A percentile compares a stretch with the other conserved stretches of the same genome.
phyloP scores from a whole-genome alignment of 2,329 filamentous ascomycete species.

The Magnaporthiopsis rhizophila region DNA sequence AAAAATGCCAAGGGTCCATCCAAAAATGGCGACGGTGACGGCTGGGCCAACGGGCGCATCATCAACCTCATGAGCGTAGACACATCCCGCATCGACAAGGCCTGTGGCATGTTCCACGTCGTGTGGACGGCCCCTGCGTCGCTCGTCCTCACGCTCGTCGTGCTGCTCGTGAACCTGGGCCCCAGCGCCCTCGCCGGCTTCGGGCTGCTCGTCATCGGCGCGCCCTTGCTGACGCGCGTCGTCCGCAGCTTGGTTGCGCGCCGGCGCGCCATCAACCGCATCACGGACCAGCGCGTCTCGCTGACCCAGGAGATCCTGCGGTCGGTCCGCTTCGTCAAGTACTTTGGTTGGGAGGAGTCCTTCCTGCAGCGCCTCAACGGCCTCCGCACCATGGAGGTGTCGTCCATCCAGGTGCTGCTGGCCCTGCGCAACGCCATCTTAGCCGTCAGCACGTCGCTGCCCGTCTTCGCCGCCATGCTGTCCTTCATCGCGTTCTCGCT shows the following conservation, averaged over 20 bases:
- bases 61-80: constrained; percentile 94
- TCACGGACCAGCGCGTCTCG: constrained; percentile 86
- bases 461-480: constrained; percentile 91
- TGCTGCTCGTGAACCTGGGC: constrained; percentile 78
- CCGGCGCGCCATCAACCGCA: constrained; percentile 76
- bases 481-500: constrained; percentile 78
- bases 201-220: constrained; percentile 66
- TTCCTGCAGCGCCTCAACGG: constrained; percentile 70
- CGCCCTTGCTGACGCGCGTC: constrained; percentile 69
- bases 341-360: constrained; percentile 87
- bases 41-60: constrained; percentile 89
- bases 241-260: constrained; percentile 70
- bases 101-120: constrained; percentile 83
- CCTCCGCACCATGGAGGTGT: constrained; percentile 70
- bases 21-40: constrained; percentile 55
- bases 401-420: constrained; percentile 74
- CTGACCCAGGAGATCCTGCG: constrained; percentile 88
- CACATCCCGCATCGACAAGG: constrained; percentile 85
- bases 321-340: constrained; percentile 91
- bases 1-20: constrained; percentile 31
- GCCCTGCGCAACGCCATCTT: constrained; percentile 80
- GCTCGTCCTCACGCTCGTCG: constrained; percentile 67
- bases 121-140: constrained; percentile 79
- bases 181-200: constrained; percentile 90
- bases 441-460: constrained; percentile 75